Percentiles rank a stretch among this genome's conserved stretches.
phyloP scores from a whole-genome alignment of 306 rosid genomes.

The Quercus agrifolia region DNA sequence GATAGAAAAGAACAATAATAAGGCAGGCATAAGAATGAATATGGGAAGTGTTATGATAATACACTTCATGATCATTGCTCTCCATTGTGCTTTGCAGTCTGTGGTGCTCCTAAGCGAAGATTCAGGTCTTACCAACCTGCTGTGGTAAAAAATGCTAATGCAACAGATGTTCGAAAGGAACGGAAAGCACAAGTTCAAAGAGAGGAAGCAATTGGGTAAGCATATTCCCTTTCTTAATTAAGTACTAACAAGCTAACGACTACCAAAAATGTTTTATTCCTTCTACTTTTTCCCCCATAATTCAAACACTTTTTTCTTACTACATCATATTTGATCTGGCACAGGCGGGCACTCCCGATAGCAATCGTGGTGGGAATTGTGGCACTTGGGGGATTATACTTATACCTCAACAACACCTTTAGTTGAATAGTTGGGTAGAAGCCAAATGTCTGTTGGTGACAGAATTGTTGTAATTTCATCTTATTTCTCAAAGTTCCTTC shows the following conservation, averaged over 20 bases:
- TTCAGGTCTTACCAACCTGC: conserved; percentile 66
- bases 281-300: background rate
- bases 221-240: background rate
- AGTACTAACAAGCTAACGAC: background rate
- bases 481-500: background rate
- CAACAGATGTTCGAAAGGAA: conserved; percentile 52
- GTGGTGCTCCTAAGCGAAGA: conserved; percentile 94
- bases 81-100: conserved; percentile 50
- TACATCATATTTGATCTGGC: background rate
- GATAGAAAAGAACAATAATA: background rate
- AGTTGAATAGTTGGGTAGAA: background rate
- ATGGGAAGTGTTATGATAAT: background rate
- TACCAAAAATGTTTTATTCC: background rate
- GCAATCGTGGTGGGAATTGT: conserved; percentile 67
- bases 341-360: conserved; percentile 75
- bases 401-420: conserved; percentile 57
- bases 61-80: background rate
- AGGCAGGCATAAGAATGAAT: background rate
- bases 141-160: conserved; percentile 54
- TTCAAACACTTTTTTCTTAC: background rate
- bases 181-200: conserved; percentile 61
- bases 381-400: conserved; percentile 75
- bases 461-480: conserved; percentile 1
- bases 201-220: conserved; percentile 78
- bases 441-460: background rate